phyloP scores from a whole-genome alignment of 1,284 basidiomycete genomes.

The Ceratobasidium theobromae region DNA sequence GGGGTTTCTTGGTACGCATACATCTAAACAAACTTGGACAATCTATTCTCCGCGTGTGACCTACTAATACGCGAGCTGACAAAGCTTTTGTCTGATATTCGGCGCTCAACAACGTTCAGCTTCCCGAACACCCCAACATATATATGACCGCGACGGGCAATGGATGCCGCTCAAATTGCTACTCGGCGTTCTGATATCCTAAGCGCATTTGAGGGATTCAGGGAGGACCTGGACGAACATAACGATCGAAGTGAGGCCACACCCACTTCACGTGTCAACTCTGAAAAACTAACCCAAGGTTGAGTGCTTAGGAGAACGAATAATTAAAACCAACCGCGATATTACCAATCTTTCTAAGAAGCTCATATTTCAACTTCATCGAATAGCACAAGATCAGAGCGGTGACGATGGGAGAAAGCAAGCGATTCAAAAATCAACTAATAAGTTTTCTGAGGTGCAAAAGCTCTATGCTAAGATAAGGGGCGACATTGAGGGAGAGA shows the following conservation, averaged over 20 bases:
- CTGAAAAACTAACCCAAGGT: conserved; percentile 41
- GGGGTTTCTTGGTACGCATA: neutral
- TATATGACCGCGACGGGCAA: neutral
- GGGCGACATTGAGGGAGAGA: conserved; percentile 65
- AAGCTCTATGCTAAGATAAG: conserved; percentile 63
- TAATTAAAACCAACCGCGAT: conserved; percentile 80
- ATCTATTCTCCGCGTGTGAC: neutral
- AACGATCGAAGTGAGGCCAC: conserved; percentile 58
- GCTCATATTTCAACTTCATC: conserved; percentile 90
- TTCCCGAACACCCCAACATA: too few relatives aligned
- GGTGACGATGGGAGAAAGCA: conserved; percentile 41
- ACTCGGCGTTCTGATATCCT: conserved; percentile 35
- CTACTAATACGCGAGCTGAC: neutral
- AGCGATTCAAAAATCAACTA: conserved; percentile 46
- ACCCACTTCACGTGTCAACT: neutral
- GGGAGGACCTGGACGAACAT: conserved; percentile 69
- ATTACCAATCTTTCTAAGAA: conserved; percentile 93
- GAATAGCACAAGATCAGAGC: conserved; percentile 59
- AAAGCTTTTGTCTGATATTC: neutral
- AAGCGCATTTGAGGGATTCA: conserved; percentile 58
- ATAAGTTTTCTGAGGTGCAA: conserved; percentile 74
- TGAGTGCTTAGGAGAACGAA: conserved; percentile 54
- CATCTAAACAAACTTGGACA: neutral
- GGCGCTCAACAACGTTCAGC: too few relatives aligned
- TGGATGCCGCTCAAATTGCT: conserved; percentile 5